Percentiles rank a stretch among this genome's conserved stretches.
These are phyloP conservation scores for Pyracantha coccinea DNA, from an alignment of 331 rosid species.

Conservation along the genomic window DNA sequence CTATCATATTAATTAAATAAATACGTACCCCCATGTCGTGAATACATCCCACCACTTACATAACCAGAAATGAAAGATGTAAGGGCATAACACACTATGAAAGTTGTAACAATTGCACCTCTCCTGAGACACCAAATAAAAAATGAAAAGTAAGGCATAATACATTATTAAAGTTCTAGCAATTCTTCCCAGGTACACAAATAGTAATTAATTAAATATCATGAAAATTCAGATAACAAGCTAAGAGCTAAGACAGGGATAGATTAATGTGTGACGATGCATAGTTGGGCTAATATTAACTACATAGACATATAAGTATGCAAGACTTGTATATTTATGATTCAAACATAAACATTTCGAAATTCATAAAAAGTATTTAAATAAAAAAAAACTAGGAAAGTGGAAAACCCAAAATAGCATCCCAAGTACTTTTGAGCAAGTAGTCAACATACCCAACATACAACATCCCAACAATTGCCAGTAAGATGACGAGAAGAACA, in stretches of 20 bases:
- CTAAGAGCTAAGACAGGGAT: constrained; percentile 8
- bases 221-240: neutral
- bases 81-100: constrained; percentile 96
- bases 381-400: neutral
- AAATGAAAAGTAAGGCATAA: neutral
- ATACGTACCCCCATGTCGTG: constrained; percentile 87
- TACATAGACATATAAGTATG: neutral
- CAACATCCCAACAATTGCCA: constrained; percentile 97
- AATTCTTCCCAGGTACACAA: neutral
- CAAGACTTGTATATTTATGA: neutral
- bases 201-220: neutral
- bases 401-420: constrained; percentile 9
- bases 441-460: constrained; percentile 76
- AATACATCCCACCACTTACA: constrained; percentile 99
- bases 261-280: neutral
- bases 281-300: neutral
- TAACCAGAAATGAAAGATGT: constrained; percentile 98
- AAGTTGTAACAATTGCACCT: constrained; percentile 97
- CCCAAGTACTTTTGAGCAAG: constrained; percentile 3
- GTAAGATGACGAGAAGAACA: constrained; percentile 90
- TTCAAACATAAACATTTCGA: neutral
- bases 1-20: neutral
- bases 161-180: neutral
- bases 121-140: constrained; percentile 51
- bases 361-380: neutral